A percentile compares a stretch with the other conserved stretches of the same genome.
These are phyloP conservation scores for Leishmania major DNA, from an alignment of 208 protist genomes.

Conservation along the genomic window DNA sequence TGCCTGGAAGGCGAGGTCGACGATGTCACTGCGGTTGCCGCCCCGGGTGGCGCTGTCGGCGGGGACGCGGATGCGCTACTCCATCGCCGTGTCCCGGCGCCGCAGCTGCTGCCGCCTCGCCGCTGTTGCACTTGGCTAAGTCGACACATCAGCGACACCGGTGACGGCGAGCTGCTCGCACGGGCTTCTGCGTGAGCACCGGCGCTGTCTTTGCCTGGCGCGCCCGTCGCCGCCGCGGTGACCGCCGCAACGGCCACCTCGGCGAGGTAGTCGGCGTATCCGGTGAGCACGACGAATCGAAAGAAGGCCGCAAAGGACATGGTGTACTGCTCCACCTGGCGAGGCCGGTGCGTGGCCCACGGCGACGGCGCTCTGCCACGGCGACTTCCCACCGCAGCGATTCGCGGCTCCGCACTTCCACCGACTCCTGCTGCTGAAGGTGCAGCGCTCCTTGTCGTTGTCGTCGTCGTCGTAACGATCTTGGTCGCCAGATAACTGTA, in stretches of 20 bases:
- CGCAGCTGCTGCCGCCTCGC: neutral
- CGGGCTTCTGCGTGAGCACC: neutral
- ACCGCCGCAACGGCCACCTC: neutral
- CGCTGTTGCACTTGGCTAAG: constrained; percentile 21
- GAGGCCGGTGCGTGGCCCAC: neutral
- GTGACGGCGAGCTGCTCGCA: neutral
- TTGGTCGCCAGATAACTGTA: constrained; percentile 30
- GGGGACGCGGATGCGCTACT: neutral
- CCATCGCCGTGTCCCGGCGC: neutral
- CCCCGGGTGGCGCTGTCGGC: neutral
- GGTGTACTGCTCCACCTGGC: constrained; percentile 21
- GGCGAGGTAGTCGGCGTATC: constrained; percentile 29
- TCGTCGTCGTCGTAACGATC: constrained; percentile 9
- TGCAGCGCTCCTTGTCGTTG: neutral
- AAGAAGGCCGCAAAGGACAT: constrained; percentile 31
- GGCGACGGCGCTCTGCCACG: neutral
- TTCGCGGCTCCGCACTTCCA: neutral
- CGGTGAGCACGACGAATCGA: constrained; percentile 27
- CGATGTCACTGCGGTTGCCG: neutral
- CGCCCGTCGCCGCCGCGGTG: neutral
- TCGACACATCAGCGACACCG: neutral
- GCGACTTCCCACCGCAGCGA: neutral
- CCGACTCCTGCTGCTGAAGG: neutral
- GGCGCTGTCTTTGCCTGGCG: neutral
- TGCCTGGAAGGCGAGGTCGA: neutral